phyloP scores from a whole-genome alignment of 2,329 filamentous ascomycete species.

The Celoporthe dispersa region DNA sequence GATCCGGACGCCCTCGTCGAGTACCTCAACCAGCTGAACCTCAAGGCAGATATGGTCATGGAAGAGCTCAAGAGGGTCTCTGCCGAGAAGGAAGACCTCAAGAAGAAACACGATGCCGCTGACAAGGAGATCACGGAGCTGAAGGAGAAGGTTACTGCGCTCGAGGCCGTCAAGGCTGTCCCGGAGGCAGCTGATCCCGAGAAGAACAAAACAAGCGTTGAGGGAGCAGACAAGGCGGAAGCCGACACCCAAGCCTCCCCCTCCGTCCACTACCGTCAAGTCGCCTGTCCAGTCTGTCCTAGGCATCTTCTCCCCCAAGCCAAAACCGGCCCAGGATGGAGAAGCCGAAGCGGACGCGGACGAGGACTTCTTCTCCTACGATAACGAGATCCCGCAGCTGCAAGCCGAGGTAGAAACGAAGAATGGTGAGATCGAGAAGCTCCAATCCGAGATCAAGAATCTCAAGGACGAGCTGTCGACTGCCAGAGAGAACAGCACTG shows the following conservation, averaged over 20 bases:
- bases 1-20: slow-evolving; percentile 86
- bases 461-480: slow-evolving; percentile 73
- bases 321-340: slow-evolving; percentile 43
- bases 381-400: slow-evolving; percentile 83
- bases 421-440: slow-evolving; percentile 69
- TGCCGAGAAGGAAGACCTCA: slow-evolving; percentile 77
- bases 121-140: slow-evolving; percentile 33
- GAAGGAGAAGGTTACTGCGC: slow-evolving; percentile 60
- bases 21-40: slow-evolving; percentile 83
- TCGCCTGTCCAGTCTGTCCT: slow-evolving; percentile 54
- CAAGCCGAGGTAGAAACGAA: slow-evolving; percentile 75
- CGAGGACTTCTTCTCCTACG: slow-evolving; percentile 91
- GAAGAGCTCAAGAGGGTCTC: slow-evolving; percentile 89
- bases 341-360: slow-evolving; percentile 40
- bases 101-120: slow-evolving; percentile 74
- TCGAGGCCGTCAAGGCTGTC: slow-evolving; percentile 41
- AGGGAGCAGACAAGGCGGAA: slow-evolving; percentile 35
- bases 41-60: slow-evolving; percentile 91
- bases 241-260: slow-evolving; percentile 26
- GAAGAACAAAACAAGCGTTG: slow-evolving; percentile 33
- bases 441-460: slow-evolving; percentile 70
- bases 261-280: slow-evolving; percentile 42
- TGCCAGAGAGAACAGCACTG: slow-evolving; percentile 70
- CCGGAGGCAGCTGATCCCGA: slow-evolving; percentile 38
- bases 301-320: slow-evolving; percentile 54